These are phyloP conservation scores for Gossypium anomalum DNA, from an alignment of 345 rosid species.

Conservation along the genomic window DNA sequence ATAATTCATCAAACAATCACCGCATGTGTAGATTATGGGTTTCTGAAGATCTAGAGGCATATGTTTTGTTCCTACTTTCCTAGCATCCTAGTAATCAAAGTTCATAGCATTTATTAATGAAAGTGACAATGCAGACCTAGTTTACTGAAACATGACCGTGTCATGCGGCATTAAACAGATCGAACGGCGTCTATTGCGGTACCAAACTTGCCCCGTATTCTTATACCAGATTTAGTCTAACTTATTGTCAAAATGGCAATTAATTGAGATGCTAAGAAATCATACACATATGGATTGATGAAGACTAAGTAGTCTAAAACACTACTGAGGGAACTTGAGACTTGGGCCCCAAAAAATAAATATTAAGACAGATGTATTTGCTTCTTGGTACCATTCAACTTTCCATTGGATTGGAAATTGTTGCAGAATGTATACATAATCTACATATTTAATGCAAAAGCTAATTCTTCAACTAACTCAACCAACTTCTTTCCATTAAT, in stretches of 20 bases:
- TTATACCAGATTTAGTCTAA: not conserved
- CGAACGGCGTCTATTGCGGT: not conserved
- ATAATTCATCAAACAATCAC: constrained; percentile 45
- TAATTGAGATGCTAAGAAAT: constrained; percentile 12
- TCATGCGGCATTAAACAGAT: not conserved
- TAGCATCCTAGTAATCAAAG: constrained; percentile 2
- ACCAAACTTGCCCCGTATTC: not conserved
- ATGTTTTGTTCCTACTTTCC: constrained; percentile 16
- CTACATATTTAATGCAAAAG: constrained; percentile 17
- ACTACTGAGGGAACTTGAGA: constrained; percentile 3
- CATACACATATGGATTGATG: not conserved
- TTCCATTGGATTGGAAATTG: not conserved
- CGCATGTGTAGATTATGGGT: constrained; percentile 34
- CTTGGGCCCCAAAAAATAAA: constrained; percentile 7
- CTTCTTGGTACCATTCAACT: constrained; percentile 2
- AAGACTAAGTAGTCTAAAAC: not conserved
- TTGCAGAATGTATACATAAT: constrained; percentile 7
- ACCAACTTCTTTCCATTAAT: constrained; percentile 4
- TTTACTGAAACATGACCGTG: not conserved
- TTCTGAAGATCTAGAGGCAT: constrained; percentile 23
- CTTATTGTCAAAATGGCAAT: not conserved
- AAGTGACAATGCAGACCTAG: not conserved
- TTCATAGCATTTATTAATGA: constrained; percentile 15
- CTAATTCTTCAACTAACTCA: constrained; percentile 22
- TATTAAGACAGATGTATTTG: not conserved